Evolutionary conservation across 2,329 filamentous ascomycete species (phyloP).

Genomic region (Pseudogymnoascus sp.): DNA sequence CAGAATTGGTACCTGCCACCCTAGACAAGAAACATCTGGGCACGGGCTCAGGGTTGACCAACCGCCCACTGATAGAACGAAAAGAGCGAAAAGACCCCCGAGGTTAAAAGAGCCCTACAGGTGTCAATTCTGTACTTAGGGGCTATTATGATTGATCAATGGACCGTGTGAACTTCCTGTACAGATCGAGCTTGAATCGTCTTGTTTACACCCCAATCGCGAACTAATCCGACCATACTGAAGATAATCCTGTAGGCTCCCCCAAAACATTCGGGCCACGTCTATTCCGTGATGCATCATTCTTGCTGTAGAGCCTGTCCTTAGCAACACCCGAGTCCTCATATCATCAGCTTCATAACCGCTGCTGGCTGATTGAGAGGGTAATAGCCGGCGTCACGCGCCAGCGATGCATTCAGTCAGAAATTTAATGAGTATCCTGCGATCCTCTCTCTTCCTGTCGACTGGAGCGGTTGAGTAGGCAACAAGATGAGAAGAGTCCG

Average conservation of each 20-base stretch:
- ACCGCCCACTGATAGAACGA: background rate
- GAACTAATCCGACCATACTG: background rate
- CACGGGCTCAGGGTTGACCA: background rate
- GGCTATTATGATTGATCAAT: background rate
- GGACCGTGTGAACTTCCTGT: background rate
- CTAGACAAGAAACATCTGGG: slow-evolving; percentile 3
- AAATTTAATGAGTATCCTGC: background rate
- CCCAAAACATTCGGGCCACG: background rate
- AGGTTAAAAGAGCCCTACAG: slow-evolving; percentile 1
- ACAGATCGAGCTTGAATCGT: background rate
- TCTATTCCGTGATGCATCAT: background rate
- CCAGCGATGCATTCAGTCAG: background rate
- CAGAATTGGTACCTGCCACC: background rate
- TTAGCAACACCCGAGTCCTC: background rate
- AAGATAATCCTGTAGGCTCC: background rate
- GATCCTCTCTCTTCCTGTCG: background rate
- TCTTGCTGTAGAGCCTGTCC: background rate
- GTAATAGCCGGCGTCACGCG: background rate
- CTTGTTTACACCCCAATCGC: background rate
- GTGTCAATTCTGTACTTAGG: background rate
- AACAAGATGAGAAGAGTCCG: background rate
- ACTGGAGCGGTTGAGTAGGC: background rate
- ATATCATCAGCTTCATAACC: background rate
- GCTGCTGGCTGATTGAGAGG: background rate
- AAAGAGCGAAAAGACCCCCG: background rate